Conservation (phyloP, 2,329 filamentous ascomycete species). For the Aspergillus cejpii region DNA sequence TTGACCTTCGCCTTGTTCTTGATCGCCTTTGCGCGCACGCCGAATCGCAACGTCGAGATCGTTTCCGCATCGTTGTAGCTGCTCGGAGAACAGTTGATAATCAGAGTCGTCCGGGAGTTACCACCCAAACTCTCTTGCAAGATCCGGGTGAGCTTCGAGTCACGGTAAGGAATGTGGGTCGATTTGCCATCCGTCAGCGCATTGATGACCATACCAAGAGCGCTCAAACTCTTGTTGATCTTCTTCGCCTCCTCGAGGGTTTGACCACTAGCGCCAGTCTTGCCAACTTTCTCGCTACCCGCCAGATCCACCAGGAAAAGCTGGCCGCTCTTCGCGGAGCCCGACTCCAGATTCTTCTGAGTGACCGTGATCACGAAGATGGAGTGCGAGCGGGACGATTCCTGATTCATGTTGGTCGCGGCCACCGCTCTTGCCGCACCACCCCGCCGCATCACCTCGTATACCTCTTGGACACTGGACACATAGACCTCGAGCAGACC, state of each 20-base stretch:
- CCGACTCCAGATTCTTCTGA: constrained; percentile 95
- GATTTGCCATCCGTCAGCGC: constrained; percentile 95
- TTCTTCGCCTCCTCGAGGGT: constrained; percentile 98
- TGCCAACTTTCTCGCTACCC: constrained; percentile 96
- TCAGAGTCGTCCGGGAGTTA: constrained; percentile 95
- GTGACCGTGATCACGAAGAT: constrained; percentile 96
- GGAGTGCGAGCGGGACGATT: constrained; percentile 95
- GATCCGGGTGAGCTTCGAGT: constrained; percentile 95
- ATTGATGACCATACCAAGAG: constrained; percentile 98
- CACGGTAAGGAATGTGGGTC: constrained; percentile 89
- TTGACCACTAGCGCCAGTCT: constrained; percentile 95
- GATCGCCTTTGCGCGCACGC: constrained; percentile 94
- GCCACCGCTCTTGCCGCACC: constrained; percentile 85
- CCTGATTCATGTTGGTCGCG: constrained; percentile 98
- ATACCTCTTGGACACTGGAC: constrained; percentile 89
- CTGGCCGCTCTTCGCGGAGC: constrained; percentile 91
- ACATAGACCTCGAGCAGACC: constrained; percentile 92
- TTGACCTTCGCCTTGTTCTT: constrained; percentile 99
- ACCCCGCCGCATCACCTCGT: constrained; percentile 91
- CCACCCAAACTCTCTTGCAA: constrained; percentile 94
- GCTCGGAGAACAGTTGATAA: constrained; percentile 98
- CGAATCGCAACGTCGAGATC: constrained; percentile 83
- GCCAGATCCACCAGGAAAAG: constrained; percentile 97
- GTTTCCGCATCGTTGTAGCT: constrained; percentile 98
- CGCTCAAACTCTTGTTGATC: constrained; percentile 99